Base-by-base conservation (phyloP, 805 yeast genomes). In the Nakazawaea populi region DNA sequence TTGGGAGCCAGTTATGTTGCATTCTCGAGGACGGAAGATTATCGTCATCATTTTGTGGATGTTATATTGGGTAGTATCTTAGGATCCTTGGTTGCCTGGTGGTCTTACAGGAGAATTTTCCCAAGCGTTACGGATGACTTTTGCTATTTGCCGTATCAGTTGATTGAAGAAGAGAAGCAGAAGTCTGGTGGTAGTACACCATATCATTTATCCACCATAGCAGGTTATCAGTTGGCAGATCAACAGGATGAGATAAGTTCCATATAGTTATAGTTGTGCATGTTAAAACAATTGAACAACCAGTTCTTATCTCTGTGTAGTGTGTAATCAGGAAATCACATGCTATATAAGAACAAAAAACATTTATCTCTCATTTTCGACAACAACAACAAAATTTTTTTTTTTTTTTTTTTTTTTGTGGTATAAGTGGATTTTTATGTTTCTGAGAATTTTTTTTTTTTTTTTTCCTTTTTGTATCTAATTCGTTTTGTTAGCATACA, bases 1-100 rank as follows among this genome's bases (percentile, higher is more conserved):
- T 58, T 89, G 5, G 75, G 86, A 6, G 97, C 98, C 0, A 61
- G 77, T 1, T 74, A 84, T 55, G 83, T 92, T 57, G 98, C 97
- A 0, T 66, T 88, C 43, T 82, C 94, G 39, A 77, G 99, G 59
- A 88, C 96, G 0, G 85, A 87, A 60, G 99, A 92, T 67, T 91
- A 91, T 68, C 77, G 97, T 64, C 99, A 92, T 62, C 98, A 92
- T 67, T 89, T 88, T 62, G 72, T 87, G 14, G 99, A 92, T 66
- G 85, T 94, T 1, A 58, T 86, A 1, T 60, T 85, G 12, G 99
- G 99, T 3, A 72, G 86, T 31, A 14, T 72, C 1, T 61, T 92
- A 3, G 99, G 99, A 1, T 55, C 69, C 4, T 52, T 70, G 2
- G 67, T 85, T 35, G 92, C 91, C 0, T 70, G 68, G 65, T 74